Evolutionary conservation across 225 moss, liverwort and hornwort genomes (phyloP).

Genomic region (Antitrichia curtipendula): DNA sequence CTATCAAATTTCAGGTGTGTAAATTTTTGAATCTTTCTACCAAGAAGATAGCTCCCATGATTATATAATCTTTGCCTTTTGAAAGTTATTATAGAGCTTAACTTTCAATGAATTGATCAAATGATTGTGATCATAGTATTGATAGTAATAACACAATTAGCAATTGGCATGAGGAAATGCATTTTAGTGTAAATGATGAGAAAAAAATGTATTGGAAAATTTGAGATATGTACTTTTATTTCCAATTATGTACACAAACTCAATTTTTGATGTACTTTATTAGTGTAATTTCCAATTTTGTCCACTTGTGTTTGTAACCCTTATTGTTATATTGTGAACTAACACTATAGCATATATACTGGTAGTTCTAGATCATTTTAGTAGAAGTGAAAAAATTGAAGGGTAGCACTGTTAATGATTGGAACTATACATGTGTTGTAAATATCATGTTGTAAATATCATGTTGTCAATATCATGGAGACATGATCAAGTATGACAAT

Average conservation of each 20-base stretch:
- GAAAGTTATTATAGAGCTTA: neutral
- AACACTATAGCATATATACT: too few relatives aligned
- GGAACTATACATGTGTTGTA: too few relatives aligned
- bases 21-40: neutral
- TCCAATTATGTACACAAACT: too few relatives aligned
- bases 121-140: too few relatives aligned
- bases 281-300: neutral
- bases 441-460: too few relatives aligned
- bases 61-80: neutral
- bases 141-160: fast-evolving
- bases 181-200: too few relatives aligned
- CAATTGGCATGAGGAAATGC: neutral
- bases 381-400: too few relatives aligned
- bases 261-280: neutral
- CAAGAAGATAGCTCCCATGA: too few relatives aligned
- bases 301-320: neutral
- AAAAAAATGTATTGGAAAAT: neutral
- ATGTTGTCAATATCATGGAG: neutral
- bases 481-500: too few relatives aligned
- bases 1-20: neutral
- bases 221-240: neutral
- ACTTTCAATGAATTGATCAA: neutral
- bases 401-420: too few relatives aligned
- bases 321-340: too few relatives aligned
- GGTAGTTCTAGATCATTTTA: neutral